Conservation (phyloP, 2,329 filamentous ascomycete genomes). For the Allantophomopsis lycopodina region DNA sequence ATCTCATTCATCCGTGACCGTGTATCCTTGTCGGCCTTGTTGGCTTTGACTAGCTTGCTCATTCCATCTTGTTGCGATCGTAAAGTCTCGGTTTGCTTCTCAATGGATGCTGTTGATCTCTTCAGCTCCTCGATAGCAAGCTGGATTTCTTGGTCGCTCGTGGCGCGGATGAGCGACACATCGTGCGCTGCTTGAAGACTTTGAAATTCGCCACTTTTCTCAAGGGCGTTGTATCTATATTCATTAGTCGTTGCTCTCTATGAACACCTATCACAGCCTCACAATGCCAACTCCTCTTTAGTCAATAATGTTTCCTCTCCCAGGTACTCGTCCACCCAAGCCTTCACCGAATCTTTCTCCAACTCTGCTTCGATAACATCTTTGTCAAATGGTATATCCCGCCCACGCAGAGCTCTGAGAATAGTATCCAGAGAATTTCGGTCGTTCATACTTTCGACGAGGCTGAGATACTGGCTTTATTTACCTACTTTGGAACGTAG, state of each 20-base stretch:
- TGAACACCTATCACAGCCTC: conserved; percentile 5
- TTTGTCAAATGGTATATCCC: conserved; percentile 15
- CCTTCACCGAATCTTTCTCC: conserved; percentile 10
- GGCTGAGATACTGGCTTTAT: no score
- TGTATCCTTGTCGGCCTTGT: conserved; percentile 19
- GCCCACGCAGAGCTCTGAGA: conserved; percentile 12
- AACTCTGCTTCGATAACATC: conserved; percentile 13
- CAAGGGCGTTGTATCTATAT: conserved; percentile 34
- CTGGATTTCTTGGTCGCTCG: conserved; percentile 45
- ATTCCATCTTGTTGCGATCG: conserved; percentile 49
- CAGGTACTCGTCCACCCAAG: conserved; percentile 36
- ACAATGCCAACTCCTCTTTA: conserved; percentile 39
- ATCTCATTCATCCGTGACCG: conserved; percentile 21
- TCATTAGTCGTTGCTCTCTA: conserved; percentile 2
- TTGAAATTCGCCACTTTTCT: conserved; percentile 28
- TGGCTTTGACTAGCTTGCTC: conserved; percentile 32
- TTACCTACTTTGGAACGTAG: no score
- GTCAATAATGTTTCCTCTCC: conserved; percentile 36
- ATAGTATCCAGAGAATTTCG: conserved; percentile 11
- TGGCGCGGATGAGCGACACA: conserved; percentile 30
- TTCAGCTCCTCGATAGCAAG: conserved; percentile 50
- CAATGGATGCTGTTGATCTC: conserved; percentile 48
- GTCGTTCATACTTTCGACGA: neutral
- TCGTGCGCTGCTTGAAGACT: conserved; percentile 28
- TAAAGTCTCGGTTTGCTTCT: conserved; percentile 47